Percentiles rank a stretch among this genome's conserved stretches.
phyloP scores from a whole-genome alignment of 225 moss, liverwort and hornwort species.

The Asterella californica region DNA sequence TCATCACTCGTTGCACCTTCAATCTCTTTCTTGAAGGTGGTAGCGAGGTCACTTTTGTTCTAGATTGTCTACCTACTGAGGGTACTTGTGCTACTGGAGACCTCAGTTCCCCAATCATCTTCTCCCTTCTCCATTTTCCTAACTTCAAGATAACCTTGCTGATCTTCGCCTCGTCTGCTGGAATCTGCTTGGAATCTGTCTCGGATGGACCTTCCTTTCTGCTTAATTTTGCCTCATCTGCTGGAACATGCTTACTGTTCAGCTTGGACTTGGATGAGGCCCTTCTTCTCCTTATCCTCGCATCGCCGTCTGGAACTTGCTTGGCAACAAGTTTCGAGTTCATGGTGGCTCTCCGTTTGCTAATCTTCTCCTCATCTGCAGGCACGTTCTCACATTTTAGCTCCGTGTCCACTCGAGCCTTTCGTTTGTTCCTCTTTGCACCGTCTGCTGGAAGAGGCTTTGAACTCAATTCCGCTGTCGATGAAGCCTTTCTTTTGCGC shows the following conservation, averaged over 20 bases:
- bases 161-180: conserved; percentile 43
- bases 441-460: conserved; percentile 33
- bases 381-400: conserved; percentile 21
- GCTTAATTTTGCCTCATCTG: conserved; percentile 13
- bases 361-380: conserved; percentile 38
- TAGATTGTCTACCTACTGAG: conserved; percentile 16
- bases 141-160: conserved; percentile 37
- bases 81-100: conserved; percentile 6
- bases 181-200: conserved; percentile 22
- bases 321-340: conserved; percentile 19
- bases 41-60: conserved; percentile 9
- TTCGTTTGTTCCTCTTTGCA: conserved; percentile 32
- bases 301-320: conserved; percentile 32
- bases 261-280: neutral
- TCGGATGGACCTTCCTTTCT: conserved; percentile 7
- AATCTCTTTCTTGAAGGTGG: conserved; percentile 28
- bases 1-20: conserved; percentile 30
- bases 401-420: conserved; percentile 10
- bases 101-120: conserved; percentile 26
- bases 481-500: conserved; percentile 13
- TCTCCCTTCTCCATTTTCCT: conserved; percentile 41
- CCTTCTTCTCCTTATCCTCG: conserved; percentile 30
- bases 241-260: neutral
- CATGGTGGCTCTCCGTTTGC: conserved; percentile 11
- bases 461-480: conserved; percentile 6